Percentiles rank a stretch among this genome's conserved stretches.
Conservation (phyloP, 2,329 filamentous ascomycete genomes). For the Annulohypoxylon truncatum region DNA sequence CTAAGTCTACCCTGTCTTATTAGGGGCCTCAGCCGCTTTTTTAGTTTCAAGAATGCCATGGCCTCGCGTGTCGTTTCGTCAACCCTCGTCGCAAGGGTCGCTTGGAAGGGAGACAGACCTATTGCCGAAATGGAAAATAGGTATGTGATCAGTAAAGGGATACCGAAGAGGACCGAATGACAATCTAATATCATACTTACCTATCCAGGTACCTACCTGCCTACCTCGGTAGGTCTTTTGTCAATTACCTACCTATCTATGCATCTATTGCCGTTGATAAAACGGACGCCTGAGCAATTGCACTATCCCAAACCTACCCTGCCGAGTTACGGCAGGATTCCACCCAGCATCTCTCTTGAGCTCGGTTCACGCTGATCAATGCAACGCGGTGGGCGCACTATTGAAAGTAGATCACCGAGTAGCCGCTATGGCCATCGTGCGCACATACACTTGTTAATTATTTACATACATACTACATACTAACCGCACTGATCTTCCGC, state of each 20-base stretch:
- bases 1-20: neutral
- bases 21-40: neutral
- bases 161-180: neutral
- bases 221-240: neutral
- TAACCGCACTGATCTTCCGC: neutral
- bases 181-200: neutral
- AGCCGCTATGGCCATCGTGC: neutral
- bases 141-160: neutral
- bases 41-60: constrained; percentile 14
- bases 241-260: neutral
- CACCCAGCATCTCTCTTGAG: constrained; percentile 6
- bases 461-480: neutral
- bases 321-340: constrained; percentile 16
- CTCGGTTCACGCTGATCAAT: constrained; percentile 31
- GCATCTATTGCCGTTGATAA: neutral
- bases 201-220: neutral
- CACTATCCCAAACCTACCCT: constrained; percentile 11
- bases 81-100: neutral
- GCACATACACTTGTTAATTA: neutral
- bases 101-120: neutral
- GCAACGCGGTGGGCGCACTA: constrained; percentile 12
- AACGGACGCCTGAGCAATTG: constrained; percentile 2
- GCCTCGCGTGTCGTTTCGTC: constrained; percentile 15
- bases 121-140: neutral
- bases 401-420: constrained; percentile 4